phyloP scores from a whole-genome alignment of 163 green algal species.

The Prototheca wickerhamii region DNA sequence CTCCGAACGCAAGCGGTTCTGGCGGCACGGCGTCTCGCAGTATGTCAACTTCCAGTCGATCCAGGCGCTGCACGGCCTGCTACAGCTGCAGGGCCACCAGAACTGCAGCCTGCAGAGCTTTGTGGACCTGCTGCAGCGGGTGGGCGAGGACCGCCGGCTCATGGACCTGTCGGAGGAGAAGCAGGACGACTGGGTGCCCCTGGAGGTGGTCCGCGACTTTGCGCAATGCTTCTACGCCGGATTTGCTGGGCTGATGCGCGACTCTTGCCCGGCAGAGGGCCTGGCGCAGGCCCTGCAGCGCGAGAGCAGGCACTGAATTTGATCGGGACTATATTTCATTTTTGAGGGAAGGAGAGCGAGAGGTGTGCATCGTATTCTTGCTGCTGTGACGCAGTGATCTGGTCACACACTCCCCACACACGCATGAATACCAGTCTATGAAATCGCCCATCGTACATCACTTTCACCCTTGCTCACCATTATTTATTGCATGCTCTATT shows the following conservation, averaged over 20 bases:
- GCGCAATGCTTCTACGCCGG: conserved; percentile 2
- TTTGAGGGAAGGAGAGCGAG: too few species aligned
- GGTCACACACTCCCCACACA: too few species aligned
- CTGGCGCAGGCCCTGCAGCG: too few species aligned
- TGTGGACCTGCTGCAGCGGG: conserved; percentile 37
- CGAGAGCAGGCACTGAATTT: too few species aligned
- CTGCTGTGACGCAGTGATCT: too few species aligned
- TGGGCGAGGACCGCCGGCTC: conserved; percentile 29
- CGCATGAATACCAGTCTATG: too few species aligned
- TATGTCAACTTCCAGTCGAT: conserved; percentile 32
- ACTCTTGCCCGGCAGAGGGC: conserved; percentile 17
- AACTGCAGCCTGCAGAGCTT: conserved; percentile 20
- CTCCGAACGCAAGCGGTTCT: conserved; percentile 11
- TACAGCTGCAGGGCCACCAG: conserved; percentile 17
- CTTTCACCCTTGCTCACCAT: too few species aligned
- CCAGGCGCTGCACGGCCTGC: conserved; percentile 26
- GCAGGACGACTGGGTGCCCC: conserved; percentile 38
- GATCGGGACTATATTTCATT: too few species aligned
- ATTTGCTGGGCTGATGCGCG: conserved; percentile 12
- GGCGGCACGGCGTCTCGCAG: conserved; percentile 1
- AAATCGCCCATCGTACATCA: too few species aligned
- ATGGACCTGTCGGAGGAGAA: conserved; percentile 32
- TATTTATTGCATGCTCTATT: too few species aligned
- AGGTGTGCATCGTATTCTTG: too few species aligned
- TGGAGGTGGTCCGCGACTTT: conserved; percentile 29